A percentile compares a stretch with the other conserved stretches of the same genome.
These are phyloP conservation scores for Leccinum arenicola DNA, from an alignment of 768 basidiomycete genomes.

Conservation along the genomic window DNA sequence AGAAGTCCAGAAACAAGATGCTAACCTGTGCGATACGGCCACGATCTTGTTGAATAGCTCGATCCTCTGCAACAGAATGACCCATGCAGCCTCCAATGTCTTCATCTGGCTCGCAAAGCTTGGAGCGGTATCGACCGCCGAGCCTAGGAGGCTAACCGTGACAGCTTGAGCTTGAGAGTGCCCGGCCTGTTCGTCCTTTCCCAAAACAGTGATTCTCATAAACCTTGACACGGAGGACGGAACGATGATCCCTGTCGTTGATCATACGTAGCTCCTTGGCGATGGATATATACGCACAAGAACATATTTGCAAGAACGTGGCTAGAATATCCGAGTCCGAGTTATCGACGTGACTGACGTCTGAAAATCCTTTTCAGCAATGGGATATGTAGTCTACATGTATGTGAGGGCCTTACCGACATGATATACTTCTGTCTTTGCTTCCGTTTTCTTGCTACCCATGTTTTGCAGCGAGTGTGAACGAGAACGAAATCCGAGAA, in stretches of 20 bases:
- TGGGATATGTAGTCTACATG: background rate
- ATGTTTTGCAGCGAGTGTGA: conserved; percentile 10
- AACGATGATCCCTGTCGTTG: background rate
- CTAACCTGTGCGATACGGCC: background rate
- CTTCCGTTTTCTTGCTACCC: conserved; percentile 26
- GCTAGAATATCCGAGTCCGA: background rate
- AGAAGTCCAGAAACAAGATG: background rate
- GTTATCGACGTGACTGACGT: conserved; percentile 57
- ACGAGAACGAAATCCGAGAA: background rate
- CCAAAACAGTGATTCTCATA: background rate
- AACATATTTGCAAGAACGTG: background rate
- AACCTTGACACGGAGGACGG: background rate
- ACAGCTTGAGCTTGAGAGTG: background rate
- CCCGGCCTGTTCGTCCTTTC: background rate
- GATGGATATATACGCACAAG: background rate
- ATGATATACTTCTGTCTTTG: conserved; percentile 40
- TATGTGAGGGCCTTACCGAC: conserved; percentile 38
- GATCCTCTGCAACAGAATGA: background rate
- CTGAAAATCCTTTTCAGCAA: conserved; percentile 31
- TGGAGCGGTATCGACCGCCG: too few relatives aligned
- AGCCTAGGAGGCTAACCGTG: too few relatives aligned
- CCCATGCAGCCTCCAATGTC: background rate
- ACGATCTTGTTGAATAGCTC: background rate
- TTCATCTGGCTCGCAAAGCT: background rate
- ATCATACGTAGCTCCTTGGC: background rate